Conservation (phyloP, 2,329 filamentous ascomycete species). For the Fusarium robinianum region DNA sequence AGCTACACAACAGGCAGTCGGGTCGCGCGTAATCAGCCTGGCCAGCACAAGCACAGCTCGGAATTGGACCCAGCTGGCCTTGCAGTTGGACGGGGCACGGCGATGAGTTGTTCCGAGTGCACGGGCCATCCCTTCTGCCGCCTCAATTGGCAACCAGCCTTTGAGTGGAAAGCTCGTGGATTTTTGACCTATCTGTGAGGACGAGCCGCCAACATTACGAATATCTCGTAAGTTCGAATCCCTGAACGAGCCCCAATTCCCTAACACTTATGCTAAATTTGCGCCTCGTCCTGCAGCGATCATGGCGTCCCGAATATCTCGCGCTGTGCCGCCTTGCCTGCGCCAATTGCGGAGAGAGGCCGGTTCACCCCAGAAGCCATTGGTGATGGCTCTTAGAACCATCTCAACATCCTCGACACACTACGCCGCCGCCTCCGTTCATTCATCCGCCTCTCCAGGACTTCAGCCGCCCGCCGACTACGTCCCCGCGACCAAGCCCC, state of each 20-base stretch:
- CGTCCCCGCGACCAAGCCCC: conserved; percentile 75
- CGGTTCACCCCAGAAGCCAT: conserved; percentile 21
- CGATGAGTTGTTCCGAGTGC: conserved; percentile 33
- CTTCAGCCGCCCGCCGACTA: conserved; percentile 51
- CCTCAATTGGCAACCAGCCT: conserved; percentile 13
- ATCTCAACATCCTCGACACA: conserved; percentile 37
- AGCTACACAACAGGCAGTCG: conserved; percentile 37
- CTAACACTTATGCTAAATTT: conserved; percentile 11
- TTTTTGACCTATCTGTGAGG: conserved; percentile 27
- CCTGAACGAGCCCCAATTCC: background rate
- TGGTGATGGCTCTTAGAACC: conserved; percentile 27
- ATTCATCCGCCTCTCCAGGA: no score
- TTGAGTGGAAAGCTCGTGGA: conserved; percentile 14
- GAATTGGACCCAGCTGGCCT: conserved; percentile 20
- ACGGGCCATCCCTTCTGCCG: conserved; percentile 15
- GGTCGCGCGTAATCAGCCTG: conserved; percentile 40
- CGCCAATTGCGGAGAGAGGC: conserved; percentile 32
- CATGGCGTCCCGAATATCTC: conserved; percentile 34
- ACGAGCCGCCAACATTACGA: conserved; percentile 10
- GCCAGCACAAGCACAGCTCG: conserved; percentile 19
- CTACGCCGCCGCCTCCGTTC: conserved; percentile 32
- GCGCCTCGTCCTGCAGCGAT: background rate
- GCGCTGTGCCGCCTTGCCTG: conserved; percentile 29
- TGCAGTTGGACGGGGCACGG: conserved; percentile 24
- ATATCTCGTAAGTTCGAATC: conserved; percentile 17